phyloP scores from a whole-genome alignment of 1,284 basidiomycete species.

The Ganoderma multipileum region DNA sequence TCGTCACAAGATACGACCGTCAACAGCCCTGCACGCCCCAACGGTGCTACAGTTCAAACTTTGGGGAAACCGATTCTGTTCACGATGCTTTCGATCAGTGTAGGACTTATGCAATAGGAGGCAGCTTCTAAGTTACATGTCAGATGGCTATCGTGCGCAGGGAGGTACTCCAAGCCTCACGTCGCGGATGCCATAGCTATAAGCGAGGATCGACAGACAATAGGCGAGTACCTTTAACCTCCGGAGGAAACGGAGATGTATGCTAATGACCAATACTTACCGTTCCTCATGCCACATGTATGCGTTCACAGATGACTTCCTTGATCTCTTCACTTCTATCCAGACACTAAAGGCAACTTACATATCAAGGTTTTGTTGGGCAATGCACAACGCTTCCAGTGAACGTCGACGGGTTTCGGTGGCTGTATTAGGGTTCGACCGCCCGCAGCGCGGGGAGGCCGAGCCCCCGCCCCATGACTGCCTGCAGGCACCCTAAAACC shows the following conservation, averaged over 20 bases:
- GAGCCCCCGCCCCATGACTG: constrained; percentile 1
- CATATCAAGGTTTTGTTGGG: background rate
- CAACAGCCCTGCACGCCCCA: background rate
- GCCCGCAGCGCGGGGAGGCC: background rate
- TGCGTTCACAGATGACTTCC: background rate
- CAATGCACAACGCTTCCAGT: background rate
- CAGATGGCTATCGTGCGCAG: too few species aligned
- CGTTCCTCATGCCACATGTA: background rate
- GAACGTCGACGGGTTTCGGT: background rate
- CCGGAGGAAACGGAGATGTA: background rate
- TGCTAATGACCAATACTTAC: background rate
- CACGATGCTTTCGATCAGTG: background rate
- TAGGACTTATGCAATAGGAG: background rate
- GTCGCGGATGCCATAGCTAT: background rate
- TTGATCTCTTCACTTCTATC: background rate
- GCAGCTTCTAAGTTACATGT: background rate
- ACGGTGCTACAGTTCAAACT: background rate
- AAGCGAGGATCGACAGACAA: background rate
- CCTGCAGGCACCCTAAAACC: background rate
- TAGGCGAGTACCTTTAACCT: background rate
- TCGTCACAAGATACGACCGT: background rate
- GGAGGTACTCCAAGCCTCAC: background rate
- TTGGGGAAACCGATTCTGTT: background rate
- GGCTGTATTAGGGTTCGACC: constrained; percentile 3
- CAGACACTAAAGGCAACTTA: background rate